Conservation (phyloP, 1,139 yeast genomes). For the Nakaseomyces uthaithaninus region DNA sequence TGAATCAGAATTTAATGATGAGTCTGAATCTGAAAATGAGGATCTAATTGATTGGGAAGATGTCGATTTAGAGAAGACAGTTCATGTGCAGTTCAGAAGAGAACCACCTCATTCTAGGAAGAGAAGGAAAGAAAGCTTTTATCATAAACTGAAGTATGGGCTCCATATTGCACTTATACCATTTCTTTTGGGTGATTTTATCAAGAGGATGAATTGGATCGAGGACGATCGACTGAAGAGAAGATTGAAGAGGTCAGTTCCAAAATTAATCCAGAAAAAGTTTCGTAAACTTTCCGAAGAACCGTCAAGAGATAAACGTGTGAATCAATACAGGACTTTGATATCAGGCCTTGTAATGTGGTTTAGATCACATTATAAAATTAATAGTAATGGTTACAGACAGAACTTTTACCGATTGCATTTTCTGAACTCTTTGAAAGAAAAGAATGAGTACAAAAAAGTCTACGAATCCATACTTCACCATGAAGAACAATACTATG, state of each 20-base stretch:
- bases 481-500: conserved; percentile 17
- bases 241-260: conserved; percentile 20
- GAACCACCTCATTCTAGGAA: neutral
- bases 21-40: conserved; percentile 8
- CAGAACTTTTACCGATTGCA: conserved; percentile 19
- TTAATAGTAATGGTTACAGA: conserved; percentile 25
- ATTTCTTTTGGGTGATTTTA: conserved; percentile 14
- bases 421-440: conserved; percentile 10
- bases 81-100: conserved; percentile 7
- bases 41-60: conserved; percentile 23
- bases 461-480: conserved; percentile 9
- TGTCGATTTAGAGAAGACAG: conserved; percentile 14
- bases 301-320: conserved; percentile 1
- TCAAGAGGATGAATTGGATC: conserved; percentile 13
- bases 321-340: conserved; percentile 14
- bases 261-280: conserved; percentile 19
- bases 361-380: conserved; percentile 22
- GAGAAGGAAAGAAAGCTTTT: conserved; percentile 9
- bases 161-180: conserved; percentile 20
- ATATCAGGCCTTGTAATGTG: conserved; percentile 21
- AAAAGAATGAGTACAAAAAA: neutral
- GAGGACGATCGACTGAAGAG: conserved; percentile 19
- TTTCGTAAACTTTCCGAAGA: conserved; percentile 13
- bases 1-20: conserved; percentile 1
- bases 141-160: conserved; percentile 16